A percentile compares a stretch with the other conserved stretches of the same genome.
phyloP scores from a whole-genome alignment of 164 flowering plant genomes.

The Nymphaea thermarum region DNA sequence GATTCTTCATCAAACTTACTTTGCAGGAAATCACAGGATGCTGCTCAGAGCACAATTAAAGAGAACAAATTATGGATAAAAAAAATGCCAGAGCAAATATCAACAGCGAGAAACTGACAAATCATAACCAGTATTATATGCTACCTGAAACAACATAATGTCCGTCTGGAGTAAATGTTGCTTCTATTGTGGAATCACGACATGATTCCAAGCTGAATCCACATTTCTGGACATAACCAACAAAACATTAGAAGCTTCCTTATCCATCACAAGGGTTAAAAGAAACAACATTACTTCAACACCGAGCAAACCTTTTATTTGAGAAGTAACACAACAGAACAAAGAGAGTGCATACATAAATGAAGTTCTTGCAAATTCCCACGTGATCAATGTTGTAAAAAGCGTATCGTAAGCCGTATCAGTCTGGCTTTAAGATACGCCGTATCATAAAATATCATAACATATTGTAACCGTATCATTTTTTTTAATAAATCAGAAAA shows the following conservation, averaged over 20 bases:
- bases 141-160: conserved; percentile 90
- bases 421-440: too few species aligned
- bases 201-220: conserved; percentile 92
- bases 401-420: too few species aligned
- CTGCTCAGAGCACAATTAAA: background rate
- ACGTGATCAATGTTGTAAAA: too few species aligned
- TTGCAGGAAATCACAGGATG: background rate
- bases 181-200: conserved; percentile 56
- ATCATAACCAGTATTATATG: background rate
- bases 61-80: background rate
- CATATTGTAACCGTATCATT: too few species aligned
- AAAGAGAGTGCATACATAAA: too few species aligned
- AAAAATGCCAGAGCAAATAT: background rate
- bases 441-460: too few species aligned
- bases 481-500: too few species aligned
- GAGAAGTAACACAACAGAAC: too few species aligned
- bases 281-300: too few species aligned
- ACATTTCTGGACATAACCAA: conserved; percentile 48
- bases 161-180: conserved; percentile 96
- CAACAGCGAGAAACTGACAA: background rate
- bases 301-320: too few species aligned
- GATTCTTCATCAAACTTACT: background rate
- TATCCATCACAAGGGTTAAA: too few species aligned
- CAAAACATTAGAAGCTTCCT: background rate
- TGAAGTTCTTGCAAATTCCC: too few species aligned